Evolutionary conservation across 2,329 filamentous ascomycete genomes (phyloP), one percentile per base, ranked within the genome.

Genomic region (Lojkania enalia): DNA sequence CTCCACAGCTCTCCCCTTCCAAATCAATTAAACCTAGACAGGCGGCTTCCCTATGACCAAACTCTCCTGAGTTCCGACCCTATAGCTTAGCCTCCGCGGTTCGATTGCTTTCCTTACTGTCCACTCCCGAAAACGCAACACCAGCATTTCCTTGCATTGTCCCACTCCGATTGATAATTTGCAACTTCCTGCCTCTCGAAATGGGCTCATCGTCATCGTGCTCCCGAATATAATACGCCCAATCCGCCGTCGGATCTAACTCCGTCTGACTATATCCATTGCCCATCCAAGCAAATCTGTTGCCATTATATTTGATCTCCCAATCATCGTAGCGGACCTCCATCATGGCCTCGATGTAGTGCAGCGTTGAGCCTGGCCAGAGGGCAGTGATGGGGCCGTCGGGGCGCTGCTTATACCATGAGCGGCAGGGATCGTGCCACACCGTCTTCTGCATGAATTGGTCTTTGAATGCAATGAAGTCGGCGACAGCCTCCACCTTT

Each of bases 381-480:
- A 76, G 57, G 0, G 70, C 73, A 1, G 68, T 72, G 3, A 65
- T 48, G 6, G 58, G 60, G 0, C 69, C 71, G n/a, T 70, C 61
- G 0, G 63, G 46, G 2, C 57, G 48, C 5, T 54, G 52, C 48
- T 68, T 69, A 57, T 74, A 74, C 73, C 73, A 78, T 0, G 66
- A 71, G 18, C 66, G 70, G 50, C 75, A 79, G 1, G 65, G 55
- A 38, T 73, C 73, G 14, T 71, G 58, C 70, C 73, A 79, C 1
- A 77, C 75, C 0, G 74, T 74, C 16, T 57, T 63, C 44, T 68
- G 57, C 69, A 78, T 74, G 58, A 74, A 77, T 7, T 58, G 50
- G 44, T 77, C 72, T 31, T 73, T 73, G 62, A 73, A 70, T 3
- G 65, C 64, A 44, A 76, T 71, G 59, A 82, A 82, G 48, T 81